Evolutionary conservation across 495 filamentous ascomycete species (phyloP), one percentile per base, ranked within the genome.

Genomic region (Cenococcum geophilum): DNA sequence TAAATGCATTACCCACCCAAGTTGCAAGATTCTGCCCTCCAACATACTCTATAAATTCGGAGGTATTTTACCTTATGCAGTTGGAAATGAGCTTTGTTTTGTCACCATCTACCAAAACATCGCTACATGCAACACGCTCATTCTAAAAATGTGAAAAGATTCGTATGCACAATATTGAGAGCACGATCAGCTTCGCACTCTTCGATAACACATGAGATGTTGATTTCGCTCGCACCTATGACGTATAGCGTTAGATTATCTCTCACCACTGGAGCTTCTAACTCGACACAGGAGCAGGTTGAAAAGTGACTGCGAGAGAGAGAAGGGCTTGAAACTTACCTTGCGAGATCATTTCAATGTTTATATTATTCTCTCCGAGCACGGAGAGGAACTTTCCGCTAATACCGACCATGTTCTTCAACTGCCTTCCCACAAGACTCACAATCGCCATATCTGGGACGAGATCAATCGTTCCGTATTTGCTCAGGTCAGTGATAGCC

Each of bases 311-410:
- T 49, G 52, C 18, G 32, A 65, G 52, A 61, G 51, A n/a, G 27
- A 64, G 45, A 43, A 45, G 49, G 37, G 40, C 27, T 22, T 32
- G 50, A 59, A 52, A 74, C 81, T 72, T 78, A 92, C 91, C 91
- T 81, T 96, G 92, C 22, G 88, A 92, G 59, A 97, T 97, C 92
- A 97, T 96, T 75, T 97, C 92, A 66, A 96, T 91, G 73, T 97
- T 97, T 60, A 97, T 83, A 64, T 85, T 84, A 70, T 89, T 82
- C 65, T 95, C 88, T 25, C 92, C 93, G 23, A 98, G 78, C 3
- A 91, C 91, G 18, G 61, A 66, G 62, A 76, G 74, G 64, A 76
- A 95, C 55, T 80, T 82, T 9, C 93, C 93, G 2, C 88, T 88
- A 63, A 97, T 87, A 37, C 93, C 93, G 48, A 90, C 77, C 85